phyloP scores from a whole-genome alignment of 805 yeast genomes.

The Isabelozyma gotoi region DNA sequence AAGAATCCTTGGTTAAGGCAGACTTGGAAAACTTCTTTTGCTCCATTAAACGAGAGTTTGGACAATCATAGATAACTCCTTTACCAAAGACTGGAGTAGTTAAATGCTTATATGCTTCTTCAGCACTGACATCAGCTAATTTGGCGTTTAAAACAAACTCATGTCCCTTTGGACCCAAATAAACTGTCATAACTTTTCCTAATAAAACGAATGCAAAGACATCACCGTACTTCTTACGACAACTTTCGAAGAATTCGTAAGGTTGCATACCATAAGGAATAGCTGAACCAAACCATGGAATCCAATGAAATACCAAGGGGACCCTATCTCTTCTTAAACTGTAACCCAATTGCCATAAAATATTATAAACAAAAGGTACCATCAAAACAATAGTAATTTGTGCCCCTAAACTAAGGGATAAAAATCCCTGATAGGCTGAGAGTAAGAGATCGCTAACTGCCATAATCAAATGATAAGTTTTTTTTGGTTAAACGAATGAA shows the following conservation, averaged over 20 bases:
- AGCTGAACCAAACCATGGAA: conserved; percentile 96
- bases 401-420: conserved; percentile 22
- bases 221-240: conserved; percentile 86
- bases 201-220: conserved; percentile 85
- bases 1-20: conserved; percentile 83
- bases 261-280: conserved; percentile 90
- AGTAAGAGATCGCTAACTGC: conserved; percentile 19
- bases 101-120: conserved; percentile 90
- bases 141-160: conserved; percentile 93
- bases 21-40: conserved; percentile 95
- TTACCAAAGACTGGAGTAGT: conserved; percentile 99
- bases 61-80: conserved; percentile 96
- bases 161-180: conserved; percentile 96
- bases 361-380: conserved; percentile 64
- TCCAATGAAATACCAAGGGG: conserved; percentile 87
- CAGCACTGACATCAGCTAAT: conserved; percentile 88
- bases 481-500: not conserved
- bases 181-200: conserved; percentile 93
- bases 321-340: conserved; percentile 79
- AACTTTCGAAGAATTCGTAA: conserved; percentile 78
- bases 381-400: conserved; percentile 34
- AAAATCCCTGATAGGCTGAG: conserved; percentile 15
- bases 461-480: conserved; percentile 15
- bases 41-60: conserved; percentile 92
- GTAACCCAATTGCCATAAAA: conserved; percentile 65